These are phyloP conservation scores for Lolium perenne DNA, from an alignment of 176 grass and related monocot genomes.

Conservation along the genomic window DNA sequence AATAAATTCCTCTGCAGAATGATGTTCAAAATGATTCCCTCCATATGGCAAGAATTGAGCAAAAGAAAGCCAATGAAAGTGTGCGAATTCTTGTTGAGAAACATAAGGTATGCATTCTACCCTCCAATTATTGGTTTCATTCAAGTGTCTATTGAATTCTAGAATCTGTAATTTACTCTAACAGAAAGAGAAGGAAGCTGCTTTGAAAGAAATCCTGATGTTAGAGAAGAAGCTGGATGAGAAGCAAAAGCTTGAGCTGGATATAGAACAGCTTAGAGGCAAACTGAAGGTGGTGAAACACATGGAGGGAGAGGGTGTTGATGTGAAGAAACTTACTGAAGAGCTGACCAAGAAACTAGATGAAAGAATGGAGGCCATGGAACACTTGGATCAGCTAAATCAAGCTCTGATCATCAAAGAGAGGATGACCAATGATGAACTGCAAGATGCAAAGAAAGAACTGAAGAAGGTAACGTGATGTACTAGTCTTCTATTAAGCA, in stretches of 20 bases:
- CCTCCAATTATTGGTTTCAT: background rate
- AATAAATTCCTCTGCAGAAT: conserved; percentile 35
- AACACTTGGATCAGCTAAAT: conserved; percentile 54
- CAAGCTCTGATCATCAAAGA: conserved; percentile 44
- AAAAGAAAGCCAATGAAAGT: conserved; percentile 40
- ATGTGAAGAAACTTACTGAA: conserved; percentile 46
- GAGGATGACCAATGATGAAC: conserved; percentile 50
- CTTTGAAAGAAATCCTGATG: conserved; percentile 45
- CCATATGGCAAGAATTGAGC: conserved; percentile 52
- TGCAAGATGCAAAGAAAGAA: conserved; percentile 49
- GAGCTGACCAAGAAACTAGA: conserved; percentile 41
- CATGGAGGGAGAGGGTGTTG: conserved; percentile 45
- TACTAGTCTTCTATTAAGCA: background rate
- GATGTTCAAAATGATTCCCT: conserved; percentile 42
- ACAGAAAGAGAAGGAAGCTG: conserved; percentile 54
- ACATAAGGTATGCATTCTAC: conserved; percentile 38
- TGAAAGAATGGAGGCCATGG: conserved; percentile 43
- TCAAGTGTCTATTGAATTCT: background rate
- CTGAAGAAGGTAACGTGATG: conserved; percentile 35
- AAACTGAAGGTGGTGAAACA: conserved; percentile 51
- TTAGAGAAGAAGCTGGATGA: conserved; percentile 49
- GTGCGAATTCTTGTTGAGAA: conserved; percentile 45
- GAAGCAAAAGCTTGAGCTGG: conserved; percentile 51
- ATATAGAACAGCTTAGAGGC: conserved; percentile 50
- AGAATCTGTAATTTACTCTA: background rate